Evolutionary conservation across 768 basidiomycete species (phyloP).

Genomic region (Flagelloscypha sp.): DNA sequence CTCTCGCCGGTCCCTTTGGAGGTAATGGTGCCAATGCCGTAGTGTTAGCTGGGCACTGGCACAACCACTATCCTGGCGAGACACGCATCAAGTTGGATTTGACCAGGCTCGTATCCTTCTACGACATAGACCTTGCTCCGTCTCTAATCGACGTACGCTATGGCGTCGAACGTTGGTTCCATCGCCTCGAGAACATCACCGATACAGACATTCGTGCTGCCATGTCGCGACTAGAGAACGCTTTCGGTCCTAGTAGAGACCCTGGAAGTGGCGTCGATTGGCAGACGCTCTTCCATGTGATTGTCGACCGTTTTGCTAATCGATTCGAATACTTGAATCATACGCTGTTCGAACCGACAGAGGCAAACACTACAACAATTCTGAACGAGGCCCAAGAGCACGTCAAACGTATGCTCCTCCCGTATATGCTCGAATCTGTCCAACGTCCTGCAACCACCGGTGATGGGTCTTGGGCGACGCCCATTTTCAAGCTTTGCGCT

Average conservation of each 20-base stretch:
- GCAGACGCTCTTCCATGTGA: slow-evolving; percentile 18
- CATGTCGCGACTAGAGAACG: slow-evolving; percentile 8
- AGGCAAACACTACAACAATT: slow-evolving; percentile 5
- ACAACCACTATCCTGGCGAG: slow-evolving; percentile 27
- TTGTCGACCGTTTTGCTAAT: slow-evolving; percentile 22
- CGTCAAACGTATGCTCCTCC: slow-evolving; percentile 22
- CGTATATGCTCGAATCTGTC: slow-evolving; percentile 20
- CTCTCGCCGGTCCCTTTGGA: slow-evolving; percentile 6
- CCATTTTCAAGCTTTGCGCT: slow-evolving; percentile 25
- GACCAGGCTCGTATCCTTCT: slow-evolving; percentile 26
- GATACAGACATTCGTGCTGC: slow-evolving; percentile 12
- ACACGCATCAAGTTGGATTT: slow-evolving; percentile 25
- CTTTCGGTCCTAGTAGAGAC: slow-evolving; percentile 4
- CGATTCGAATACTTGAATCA: slow-evolving; percentile 20
- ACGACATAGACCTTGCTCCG: slow-evolving; percentile 22
- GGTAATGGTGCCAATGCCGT: slow-evolving; percentile 7
- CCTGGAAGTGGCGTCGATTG: slow-evolving; percentile 24
- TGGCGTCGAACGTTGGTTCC: slow-evolving; percentile 19
- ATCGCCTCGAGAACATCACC: slow-evolving; percentile 21
- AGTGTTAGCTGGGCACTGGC: slow-evolving; percentile 19
- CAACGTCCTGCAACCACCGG: background rate
- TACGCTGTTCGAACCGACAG: slow-evolving; percentile 13
- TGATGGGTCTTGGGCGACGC: slow-evolving; percentile 25
- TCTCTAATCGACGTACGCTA: slow-evolving; percentile 20
- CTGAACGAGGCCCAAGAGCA: slow-evolving; percentile 20